A percentile compares a stretch with the other conserved stretches of the same genome.
Conservation (phyloP, 164 flowering plant genomes). For the Annona squamosa region DNA sequence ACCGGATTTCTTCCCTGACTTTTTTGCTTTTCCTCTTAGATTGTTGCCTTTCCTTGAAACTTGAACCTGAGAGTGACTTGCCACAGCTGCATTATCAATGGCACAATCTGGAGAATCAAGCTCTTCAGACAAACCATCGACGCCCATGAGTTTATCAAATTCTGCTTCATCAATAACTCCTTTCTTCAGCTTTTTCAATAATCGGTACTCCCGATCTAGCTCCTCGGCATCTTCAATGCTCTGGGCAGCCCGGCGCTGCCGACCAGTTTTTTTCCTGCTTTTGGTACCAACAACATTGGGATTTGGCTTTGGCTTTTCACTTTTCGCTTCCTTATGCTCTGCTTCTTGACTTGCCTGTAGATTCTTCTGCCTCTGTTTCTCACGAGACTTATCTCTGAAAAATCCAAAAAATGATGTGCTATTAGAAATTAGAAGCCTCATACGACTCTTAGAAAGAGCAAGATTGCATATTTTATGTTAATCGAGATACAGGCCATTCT, state of each 20-base stretch:
- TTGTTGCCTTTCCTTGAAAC: background rate
- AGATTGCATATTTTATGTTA: too few species aligned
- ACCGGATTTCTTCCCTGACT: background rate
- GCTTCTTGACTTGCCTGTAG: constrained; percentile 48
- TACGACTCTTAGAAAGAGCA: background rate
- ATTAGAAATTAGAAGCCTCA: background rate
- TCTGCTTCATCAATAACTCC: constrained; percentile 73
- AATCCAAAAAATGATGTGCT: background rate
- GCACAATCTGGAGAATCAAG: constrained; percentile 4
- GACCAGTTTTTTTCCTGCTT: constrained; percentile 70
- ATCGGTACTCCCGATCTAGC: constrained; percentile 65
- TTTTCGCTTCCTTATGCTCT: constrained; percentile 25
- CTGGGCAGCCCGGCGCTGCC: constrained; percentile 75
- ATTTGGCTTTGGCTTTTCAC: constrained; percentile 23
- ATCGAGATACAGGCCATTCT: background rate
- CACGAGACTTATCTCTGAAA: constrained; percentile 75
- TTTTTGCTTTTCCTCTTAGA: background rate
- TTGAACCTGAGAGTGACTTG: background rate
- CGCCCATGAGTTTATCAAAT: constrained; percentile 68
- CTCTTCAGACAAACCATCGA: constrained; percentile 45
- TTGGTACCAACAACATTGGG: constrained; percentile 23
- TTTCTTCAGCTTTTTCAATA: constrained; percentile 73
- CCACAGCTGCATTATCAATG: background rate
- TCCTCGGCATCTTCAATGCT: constrained; percentile 74
- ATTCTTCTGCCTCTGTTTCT: constrained; percentile 83